Evolutionary conservation across 352 stramenopile species (phyloP).

Genomic region (Phytophthora constricta): DNA sequence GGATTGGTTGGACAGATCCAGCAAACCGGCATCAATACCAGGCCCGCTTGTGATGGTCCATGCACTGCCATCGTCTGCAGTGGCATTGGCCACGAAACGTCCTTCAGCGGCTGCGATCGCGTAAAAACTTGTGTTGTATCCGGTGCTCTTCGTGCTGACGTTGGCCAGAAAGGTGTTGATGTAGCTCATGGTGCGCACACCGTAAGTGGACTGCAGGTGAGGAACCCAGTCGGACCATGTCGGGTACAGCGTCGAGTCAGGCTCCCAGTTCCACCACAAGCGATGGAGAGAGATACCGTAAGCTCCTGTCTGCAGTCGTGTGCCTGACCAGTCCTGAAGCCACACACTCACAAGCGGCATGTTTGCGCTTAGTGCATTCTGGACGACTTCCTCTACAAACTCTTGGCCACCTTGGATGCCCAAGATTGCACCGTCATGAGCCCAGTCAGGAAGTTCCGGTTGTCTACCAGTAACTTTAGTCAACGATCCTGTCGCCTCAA

Average conservation of each 20-base stretch:
- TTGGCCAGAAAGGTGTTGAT: constrained; percentile 38
- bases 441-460: constrained; percentile 28
- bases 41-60: constrained; percentile 36
- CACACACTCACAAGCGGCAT: constrained; percentile 33
- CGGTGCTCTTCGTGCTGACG: constrained; percentile 32
- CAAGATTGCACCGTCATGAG: constrained; percentile 32
- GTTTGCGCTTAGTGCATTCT: constrained; percentile 23
- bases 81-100: constrained; percentile 33
- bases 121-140: constrained; percentile 40
- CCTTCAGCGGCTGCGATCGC: constrained; percentile 29
- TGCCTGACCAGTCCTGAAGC: constrained; percentile 32
- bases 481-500: constrained; percentile 26
- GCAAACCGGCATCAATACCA: constrained; percentile 28
- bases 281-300: constrained; percentile 28
- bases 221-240: constrained; percentile 34
- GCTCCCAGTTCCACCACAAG: constrained; percentile 39
- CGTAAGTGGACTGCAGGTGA: constrained; percentile 21
- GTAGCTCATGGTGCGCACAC: constrained; percentile 36
- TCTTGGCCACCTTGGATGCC: constrained; percentile 38
- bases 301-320: constrained; percentile 25
- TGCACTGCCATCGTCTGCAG: constrained; percentile 19
- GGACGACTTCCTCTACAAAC: constrained; percentile 32
- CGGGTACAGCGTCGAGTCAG: constrained; percentile 35
- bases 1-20: constrained; percentile 36
- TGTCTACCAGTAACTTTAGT: constrained; percentile 29